phyloP scores from a whole-genome alignment of 768 basidiomycete genomes.

The Pholiota microspora region DNA sequence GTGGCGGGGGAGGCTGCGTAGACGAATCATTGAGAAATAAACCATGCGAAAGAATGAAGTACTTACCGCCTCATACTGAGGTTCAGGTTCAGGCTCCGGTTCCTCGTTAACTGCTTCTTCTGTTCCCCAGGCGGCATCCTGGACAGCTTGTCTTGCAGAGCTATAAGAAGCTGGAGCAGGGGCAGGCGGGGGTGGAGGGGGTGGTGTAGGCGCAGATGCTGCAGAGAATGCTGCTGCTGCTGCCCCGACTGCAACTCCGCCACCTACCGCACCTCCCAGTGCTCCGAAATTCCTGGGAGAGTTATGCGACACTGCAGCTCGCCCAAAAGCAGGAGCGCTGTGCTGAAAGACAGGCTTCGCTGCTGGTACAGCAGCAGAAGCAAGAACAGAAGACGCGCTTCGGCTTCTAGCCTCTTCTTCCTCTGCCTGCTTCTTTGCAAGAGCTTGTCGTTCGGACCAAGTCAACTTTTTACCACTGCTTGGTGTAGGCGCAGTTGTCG shows the following conservation, averaged over 20 bases:
- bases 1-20: constrained; percentile 33
- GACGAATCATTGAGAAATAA: constrained; percentile 30
- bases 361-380: constrained; percentile 29
- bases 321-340: constrained; percentile 46
- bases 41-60: not conserved
- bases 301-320: constrained; percentile 34
- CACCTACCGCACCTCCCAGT: constrained; percentile 26
- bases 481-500: constrained; percentile 21
- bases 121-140: constrained; percentile 29
- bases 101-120: constrained; percentile 23
- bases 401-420: constrained; percentile 73
- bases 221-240: constrained; percentile 30
- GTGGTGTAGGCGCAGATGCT: constrained; percentile 16
- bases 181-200: constrained; percentile 25
- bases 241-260: constrained; percentile 34
- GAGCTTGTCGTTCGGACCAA: constrained; percentile 90
- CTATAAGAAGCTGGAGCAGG: constrained; percentile 23
- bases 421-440: constrained; percentile 83
- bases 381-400: constrained; percentile 45
- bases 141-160: constrained; percentile 26
- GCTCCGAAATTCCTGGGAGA: constrained; percentile 45
- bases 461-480: constrained; percentile 75
- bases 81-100: constrained; percentile 24
- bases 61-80: constrained; percentile 22
- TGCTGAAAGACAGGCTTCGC: constrained; percentile 39